A percentile compares a stretch with the other conserved stretches of the same genome.
These are phyloP conservation scores for Botryotinia convoluta DNA, from an alignment of 2,329 filamentous ascomycete genomes.

Conservation along the genomic window DNA sequence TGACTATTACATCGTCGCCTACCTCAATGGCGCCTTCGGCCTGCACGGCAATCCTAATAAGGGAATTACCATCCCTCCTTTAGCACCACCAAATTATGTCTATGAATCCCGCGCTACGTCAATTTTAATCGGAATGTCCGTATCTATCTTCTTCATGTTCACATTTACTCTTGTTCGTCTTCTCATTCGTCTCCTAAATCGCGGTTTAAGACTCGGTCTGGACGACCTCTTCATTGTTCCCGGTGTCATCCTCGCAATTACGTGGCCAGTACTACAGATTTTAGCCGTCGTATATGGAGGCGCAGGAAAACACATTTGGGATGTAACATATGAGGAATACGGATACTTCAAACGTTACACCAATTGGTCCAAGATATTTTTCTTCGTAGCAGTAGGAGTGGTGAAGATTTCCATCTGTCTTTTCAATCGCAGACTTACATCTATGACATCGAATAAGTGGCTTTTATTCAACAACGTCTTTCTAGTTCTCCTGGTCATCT, in stretches of 20 bases:
- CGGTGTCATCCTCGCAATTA: slow-evolving; percentile 35
- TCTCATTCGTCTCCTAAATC: slow-evolving; percentile 32
- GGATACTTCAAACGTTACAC: slow-evolving; percentile 64
- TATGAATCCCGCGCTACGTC: slow-evolving; percentile 33
- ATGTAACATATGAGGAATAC: slow-evolving; percentile 40
- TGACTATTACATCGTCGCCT: slow-evolving; percentile 37
- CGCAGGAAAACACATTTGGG: slow-evolving; percentile 36
- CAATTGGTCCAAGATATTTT: slow-evolving; percentile 94
- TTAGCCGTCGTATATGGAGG: slow-evolving; percentile 33
- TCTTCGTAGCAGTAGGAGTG: slow-evolving; percentile 74
- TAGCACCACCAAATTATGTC: slow-evolving; percentile 23
- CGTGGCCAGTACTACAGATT: slow-evolving; percentile 36
- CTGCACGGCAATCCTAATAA: slow-evolving; percentile 27
- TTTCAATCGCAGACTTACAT: slow-evolving; percentile 41
- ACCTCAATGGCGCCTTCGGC: slow-evolving; percentile 31
- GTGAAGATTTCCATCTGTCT: slow-evolving; percentile 41
- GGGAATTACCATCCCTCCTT: slow-evolving; percentile 6
- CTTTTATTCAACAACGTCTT: slow-evolving; percentile 38
- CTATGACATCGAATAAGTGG: slow-evolving; percentile 37
- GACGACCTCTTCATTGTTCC: slow-evolving; percentile 40
- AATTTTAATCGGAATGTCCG: slow-evolving; percentile 35
- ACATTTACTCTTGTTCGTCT: slow-evolving; percentile 36
- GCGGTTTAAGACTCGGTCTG: slow-evolving; percentile 36
- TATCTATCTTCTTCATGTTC: slow-evolving; percentile 36
- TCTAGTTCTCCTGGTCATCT: neutral